phyloP scores from a whole-genome alignment of 2,329 filamentous ascomycete genomes.

The Ophiocordyceps sinensis region DNA sequence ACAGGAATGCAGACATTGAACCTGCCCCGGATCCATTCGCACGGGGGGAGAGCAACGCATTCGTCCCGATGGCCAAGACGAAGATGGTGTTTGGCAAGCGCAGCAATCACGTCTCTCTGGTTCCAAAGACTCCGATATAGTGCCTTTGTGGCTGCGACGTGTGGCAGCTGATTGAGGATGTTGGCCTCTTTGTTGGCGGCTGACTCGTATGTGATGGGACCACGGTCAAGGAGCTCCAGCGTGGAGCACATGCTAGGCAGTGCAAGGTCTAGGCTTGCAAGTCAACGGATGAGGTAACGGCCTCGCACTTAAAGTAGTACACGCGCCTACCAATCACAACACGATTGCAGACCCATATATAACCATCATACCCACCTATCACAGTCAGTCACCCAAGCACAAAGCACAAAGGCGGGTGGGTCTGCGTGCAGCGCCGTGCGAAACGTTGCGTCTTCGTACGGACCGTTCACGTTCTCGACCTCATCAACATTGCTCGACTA shows the following conservation, averaged over 20 bases:
- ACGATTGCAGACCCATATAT: too few relatives aligned
- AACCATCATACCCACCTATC: too few relatives aligned
- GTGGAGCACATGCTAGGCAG: background rate
- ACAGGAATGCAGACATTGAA: slow-evolving; percentile 18
- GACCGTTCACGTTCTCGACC: too few relatives aligned
- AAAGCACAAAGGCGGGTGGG: too few relatives aligned
- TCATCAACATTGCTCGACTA: too few relatives aligned
- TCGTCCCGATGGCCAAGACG: background rate
- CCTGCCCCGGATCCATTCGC: slow-evolving; percentile 13
- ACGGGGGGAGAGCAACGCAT: slow-evolving; percentile 1
- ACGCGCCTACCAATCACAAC: too few relatives aligned
- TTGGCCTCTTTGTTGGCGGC: background rate
- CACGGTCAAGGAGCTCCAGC: background rate
- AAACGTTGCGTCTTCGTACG: too few relatives aligned
- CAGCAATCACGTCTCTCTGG: background rate
- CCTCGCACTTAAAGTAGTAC: too few relatives aligned
- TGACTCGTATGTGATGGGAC: background rate
- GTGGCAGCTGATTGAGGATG: background rate
- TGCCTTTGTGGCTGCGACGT: background rate
- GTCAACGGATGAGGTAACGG: too few relatives aligned
- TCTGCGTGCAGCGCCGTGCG: too few relatives aligned
- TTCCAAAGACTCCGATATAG: background rate
- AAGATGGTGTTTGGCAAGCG: background rate
- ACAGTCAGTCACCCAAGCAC: too few relatives aligned
- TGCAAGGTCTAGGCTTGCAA: too few relatives aligned